These are phyloP conservation scores for Xylariomycetidae sp. DNA, from an alignment of 2,329 filamentous ascomycete species.

Conservation along the genomic window DNA sequence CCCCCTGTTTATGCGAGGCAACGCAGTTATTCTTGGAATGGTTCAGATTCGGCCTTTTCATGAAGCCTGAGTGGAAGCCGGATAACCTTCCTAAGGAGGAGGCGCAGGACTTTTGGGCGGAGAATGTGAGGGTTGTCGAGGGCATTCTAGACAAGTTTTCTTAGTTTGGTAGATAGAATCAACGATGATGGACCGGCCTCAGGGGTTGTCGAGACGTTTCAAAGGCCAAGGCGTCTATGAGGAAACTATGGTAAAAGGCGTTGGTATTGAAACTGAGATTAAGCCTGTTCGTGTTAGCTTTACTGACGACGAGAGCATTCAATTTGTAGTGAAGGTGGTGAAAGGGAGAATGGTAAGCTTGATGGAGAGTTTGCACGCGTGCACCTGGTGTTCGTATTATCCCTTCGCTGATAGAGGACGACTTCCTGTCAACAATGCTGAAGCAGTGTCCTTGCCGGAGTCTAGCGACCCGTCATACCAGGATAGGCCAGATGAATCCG, in stretches of 20 bases:
- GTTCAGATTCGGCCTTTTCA: too few species aligned
- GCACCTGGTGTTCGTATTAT: background rate
- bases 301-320: conserved; percentile 10
- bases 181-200: too few species aligned
- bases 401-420: background rate
- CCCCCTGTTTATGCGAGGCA: too few species aligned
- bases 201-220: conserved; percentile 5
- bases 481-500: conserved; percentile 6
- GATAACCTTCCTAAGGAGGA: too few species aligned
- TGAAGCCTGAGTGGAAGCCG: too few species aligned
- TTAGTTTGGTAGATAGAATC: too few species aligned
- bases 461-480: conserved; percentile 7
- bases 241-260: conserved; percentile 5
- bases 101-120: too few species aligned
- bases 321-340: conserved; percentile 7
- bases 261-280: conserved; percentile 8
- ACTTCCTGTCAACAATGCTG: conserved; percentile 9
- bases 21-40: too few species aligned
- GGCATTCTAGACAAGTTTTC: too few species aligned
- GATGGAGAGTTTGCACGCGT: conserved; percentile 6
- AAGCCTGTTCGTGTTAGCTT: conserved; percentile 7
- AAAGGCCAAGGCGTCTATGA: conserved; percentile 8
- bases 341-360: conserved; percentile 9
- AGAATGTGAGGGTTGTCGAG: too few species aligned
- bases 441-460: conserved; percentile 5